Evolutionary conservation across 1,284 basidiomycete species (phyloP), one percentile per base, ranked within the genome.

Genomic region (Apiotrichum brassicae): DNA sequence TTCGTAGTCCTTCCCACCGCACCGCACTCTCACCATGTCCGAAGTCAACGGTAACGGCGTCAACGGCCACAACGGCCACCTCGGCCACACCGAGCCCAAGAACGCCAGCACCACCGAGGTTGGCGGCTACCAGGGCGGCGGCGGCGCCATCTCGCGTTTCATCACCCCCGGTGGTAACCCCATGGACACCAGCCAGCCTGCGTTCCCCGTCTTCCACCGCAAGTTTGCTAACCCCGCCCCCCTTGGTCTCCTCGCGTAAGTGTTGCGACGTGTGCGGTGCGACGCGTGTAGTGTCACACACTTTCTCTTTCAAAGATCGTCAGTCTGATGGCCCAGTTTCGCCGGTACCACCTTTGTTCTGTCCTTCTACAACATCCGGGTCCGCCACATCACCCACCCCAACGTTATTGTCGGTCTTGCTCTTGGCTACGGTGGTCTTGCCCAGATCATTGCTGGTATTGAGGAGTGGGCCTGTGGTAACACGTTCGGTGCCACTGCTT

Each of bases 371-470:
- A 76, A 74, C 58, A 62, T 72, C 43, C 50, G 61, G 11, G 64
- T 72, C 3, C 64, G 73, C 28, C 62, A 65, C 25, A 67, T 77
- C 48, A 63, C 61, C 64, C 76, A 47, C 72, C 82, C 33, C 76
- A 91, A 92, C 63, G 81, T 85, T 47, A 81, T 93, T 55, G 78
- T 92, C 49, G 88, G 87, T 56, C 86, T 92, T 81, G 86, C 87
- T 7, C 69, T 87, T 54, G 85, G 81, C 68, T 81, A 80, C 55
- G 92, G 91, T 51, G 93, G 93, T 54, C 79, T 93, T 20, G 81
- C 80, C 8, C 93, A 80, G 63, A 55, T 80, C 46, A 69, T 80
- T 20, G 78, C 77, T 3, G 78, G 79, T 41, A 76, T 79, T 64
- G 76, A 78, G 72, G 77, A 79, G 65, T 90, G 89, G 68, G 84